Evolutionary conservation across 495 filamentous ascomycete species (phyloP), one percentile per base, ranked within the genome.

Genomic region (Neurospora cerealis): DNA sequence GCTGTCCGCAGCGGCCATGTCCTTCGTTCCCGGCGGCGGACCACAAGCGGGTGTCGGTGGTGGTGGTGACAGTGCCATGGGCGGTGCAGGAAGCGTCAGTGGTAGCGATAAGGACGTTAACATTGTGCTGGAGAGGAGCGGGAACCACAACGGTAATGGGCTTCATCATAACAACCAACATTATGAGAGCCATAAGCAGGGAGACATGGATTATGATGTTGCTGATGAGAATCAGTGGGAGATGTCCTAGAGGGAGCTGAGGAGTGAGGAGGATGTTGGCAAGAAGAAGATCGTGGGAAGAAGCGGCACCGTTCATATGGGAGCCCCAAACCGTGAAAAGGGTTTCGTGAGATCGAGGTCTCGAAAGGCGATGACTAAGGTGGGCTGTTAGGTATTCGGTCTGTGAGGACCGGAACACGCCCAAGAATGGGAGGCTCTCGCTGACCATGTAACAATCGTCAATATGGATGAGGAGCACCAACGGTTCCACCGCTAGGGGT

Each of bases 151-250:
- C 48, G 48, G 21, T 2, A 28, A 60, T 60, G 48, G 48, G 48
- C 48, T 60, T 24, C 48, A 60, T 17, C 73, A 60, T 2, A 72
- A 44, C 39, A 66, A 76, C 6, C 69, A 75, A 2, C 74, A 74
- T 15, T 38, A 74, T 24, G 41, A 21, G 5, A 6, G 40, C 36
- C 72, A 76, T n/a, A 76, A 79, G 15, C 69, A 75, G 42, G 72
- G 79, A 39, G 75, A 83, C 71, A 78, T 85, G 74, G 83, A 85
- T 69, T 84, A 85, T 73, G 84, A 85, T 75, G 82, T 84, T 17
- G 84, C 81, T 17, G 83, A 83, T 77, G 81, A 83, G 60, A 80
- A 85, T 73, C 81, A 83, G 72, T 83, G 83, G 82, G 79, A 78
- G 34, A 54, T 75, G 32, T 17, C 60, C 17, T 75, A 72, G 37